Evolutionary conservation across 352 stramenopile species (phyloP).

Genomic region (Phytophthora fragariae): DNA sequence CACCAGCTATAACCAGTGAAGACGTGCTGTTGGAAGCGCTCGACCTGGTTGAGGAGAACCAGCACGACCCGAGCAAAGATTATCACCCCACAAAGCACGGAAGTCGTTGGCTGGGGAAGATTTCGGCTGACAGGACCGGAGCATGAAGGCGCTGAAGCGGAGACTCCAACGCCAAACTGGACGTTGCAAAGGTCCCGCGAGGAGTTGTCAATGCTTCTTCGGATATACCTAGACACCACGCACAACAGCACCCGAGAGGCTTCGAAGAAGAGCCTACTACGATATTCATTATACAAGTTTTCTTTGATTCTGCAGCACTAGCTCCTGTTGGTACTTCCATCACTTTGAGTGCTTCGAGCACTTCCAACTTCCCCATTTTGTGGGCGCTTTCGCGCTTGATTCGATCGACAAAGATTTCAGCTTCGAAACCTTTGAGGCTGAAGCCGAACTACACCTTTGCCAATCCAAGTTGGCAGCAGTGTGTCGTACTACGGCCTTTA

Average conservation of each 20-base stretch:
- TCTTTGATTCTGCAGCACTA: conserved; percentile 1
- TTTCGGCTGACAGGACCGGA: conserved; percentile 21
- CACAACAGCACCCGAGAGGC: conserved; percentile 37
- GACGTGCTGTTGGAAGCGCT: conserved; percentile 33
- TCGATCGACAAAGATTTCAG: conserved; percentile 4
- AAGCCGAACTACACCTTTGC: not conserved
- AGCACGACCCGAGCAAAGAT: conserved; percentile 5
- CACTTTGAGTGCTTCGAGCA: conserved; percentile 3
- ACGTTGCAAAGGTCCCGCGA: conserved; percentile 28
- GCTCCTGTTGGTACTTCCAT: conserved; percentile 4
- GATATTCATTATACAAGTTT: conserved; percentile 16
- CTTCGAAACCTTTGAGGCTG: not conserved
- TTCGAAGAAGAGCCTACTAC: conserved; percentile 9
- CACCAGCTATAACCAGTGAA: conserved; percentile 14
- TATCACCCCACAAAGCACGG: conserved; percentile 3
- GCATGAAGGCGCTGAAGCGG: conserved; percentile 16
- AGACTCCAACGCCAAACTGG: conserved; percentile 8
- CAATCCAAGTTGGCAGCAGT: no score
- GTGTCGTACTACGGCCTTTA: not conserved
- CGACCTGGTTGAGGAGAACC: conserved; percentile 25
- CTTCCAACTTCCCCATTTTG: conserved; percentile 18
- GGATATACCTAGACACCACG: conserved; percentile 31
- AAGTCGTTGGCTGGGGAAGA: conserved; percentile 13
- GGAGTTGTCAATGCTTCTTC: conserved; percentile 35
- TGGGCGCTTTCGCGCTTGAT: conserved; percentile 23